These are phyloP conservation scores for Paramecium octaurelia DNA, from an alignment of 73 alveolate genomes.

Conservation along the genomic window DNA sequence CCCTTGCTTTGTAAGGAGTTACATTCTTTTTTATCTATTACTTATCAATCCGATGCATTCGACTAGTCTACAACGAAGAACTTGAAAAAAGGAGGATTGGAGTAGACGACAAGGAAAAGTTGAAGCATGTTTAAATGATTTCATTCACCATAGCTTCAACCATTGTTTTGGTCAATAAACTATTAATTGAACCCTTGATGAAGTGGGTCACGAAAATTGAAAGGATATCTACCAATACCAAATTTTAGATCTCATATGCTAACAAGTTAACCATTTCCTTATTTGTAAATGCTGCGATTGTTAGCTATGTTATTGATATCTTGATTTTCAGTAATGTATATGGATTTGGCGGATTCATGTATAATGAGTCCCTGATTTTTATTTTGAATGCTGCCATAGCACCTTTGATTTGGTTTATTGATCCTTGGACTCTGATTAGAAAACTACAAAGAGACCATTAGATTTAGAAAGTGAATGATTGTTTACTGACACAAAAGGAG, in stretches of 20 bases:
- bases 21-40: not conserved
- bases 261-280: conserved; percentile 45
- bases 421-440: conserved; percentile 53
- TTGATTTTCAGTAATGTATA: conserved; percentile 43
- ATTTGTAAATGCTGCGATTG: conserved; percentile 58
- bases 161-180: not conserved
- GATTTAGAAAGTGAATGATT: not conserved
- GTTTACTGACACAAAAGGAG: conserved; percentile 50
- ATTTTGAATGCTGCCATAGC: conserved; percentile 47
- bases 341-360: conserved; percentile 59
- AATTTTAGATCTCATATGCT: conserved; percentile 46
- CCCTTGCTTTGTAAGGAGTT: not conserved
- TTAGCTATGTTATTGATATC: conserved; percentile 36
- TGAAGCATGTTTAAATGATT: not conserved
- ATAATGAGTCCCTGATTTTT: conserved; percentile 46
- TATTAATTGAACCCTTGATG: not conserved
- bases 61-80: not conserved
- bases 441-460: conserved; percentile 28
- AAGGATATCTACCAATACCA: conserved; percentile 54
- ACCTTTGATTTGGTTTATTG: conserved; percentile 52
- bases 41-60: not conserved
- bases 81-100: not conserved
- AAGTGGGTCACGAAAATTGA: conserved; percentile 4
- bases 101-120: not conserved
- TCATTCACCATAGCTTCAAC: not conserved